Base-by-base conservation (phyloP, 768 basidiomycete species). In the Auriculariales sp. region DNA sequence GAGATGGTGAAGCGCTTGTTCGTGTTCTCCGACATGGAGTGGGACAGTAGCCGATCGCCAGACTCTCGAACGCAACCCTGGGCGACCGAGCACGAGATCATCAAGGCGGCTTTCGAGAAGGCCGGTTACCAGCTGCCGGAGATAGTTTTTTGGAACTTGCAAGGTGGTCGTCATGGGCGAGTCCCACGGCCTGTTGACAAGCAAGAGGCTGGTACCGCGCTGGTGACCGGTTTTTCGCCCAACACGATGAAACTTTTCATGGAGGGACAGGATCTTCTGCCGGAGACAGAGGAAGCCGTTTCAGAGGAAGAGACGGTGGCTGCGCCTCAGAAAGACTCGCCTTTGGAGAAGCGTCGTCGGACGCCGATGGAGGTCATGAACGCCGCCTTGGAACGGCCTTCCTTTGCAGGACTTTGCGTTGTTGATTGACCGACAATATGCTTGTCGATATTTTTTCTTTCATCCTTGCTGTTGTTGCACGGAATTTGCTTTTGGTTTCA, bases 1-100 rank as follows among this genome's bases (percentile, higher is more conserved):
- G 74, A 84, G 44, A 84, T 86, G 82, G 72, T 86, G 64, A 78
- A 81, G 65, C 73, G 79, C 3, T 63, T 86, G 0, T 85, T 87
- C 58, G 70, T 86, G 35, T 86, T 88, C 60, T 75, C 76, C 2
- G 82, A 86, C 58, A 85, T 86, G 83, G 83, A 84, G 62, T 86
- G 86, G 54, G 79, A 85, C 57, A 47, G 52, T n/a, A 58, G 62
- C 28, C 49, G 42, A 14, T 31, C 50, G 30, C 42, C 17, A 10
- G 46, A 35, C 27, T 36, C 24, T 5, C 35, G 44, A 6, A 33
- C 48, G n/a, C 47, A 17, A 7, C 28, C 47, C 2, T 83, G 80
- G 78, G 69, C 74, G 56, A 86, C 82, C 32, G 81, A 76, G 42
- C 73, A 84, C 55, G 71, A 79, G 29, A 60, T 60, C 19, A 72